Base-by-base conservation (phyloP, 2,329 filamentous ascomycete genomes). In the Verticillium nubilum region DNA sequence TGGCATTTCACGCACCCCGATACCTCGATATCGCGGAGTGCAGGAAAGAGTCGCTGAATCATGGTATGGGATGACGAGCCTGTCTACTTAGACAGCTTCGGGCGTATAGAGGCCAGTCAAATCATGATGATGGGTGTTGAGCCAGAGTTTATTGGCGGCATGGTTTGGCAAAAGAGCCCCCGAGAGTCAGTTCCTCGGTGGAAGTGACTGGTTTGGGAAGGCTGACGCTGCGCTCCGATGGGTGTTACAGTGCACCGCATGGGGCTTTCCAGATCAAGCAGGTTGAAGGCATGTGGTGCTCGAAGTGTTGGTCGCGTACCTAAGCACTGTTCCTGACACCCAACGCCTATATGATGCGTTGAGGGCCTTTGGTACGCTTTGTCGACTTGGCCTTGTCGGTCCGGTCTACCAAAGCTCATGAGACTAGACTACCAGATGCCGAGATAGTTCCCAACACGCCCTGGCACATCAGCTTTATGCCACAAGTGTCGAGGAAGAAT, bases 31-130 rank as follows among this genome's bases (percentile, higher is more conserved):
- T n/a, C n/a, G n/a, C n/a, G n/a, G n/a, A n/a, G n/a, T 9, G n/a
- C n/a, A 3, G 5, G n/a, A 19, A 17, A 10, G 15, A 17, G n/a
- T 23, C n/a, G 35, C 35, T 9, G n/a, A 23, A 9, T 10, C 7
- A 7, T 17, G 9, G 5, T 19, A 17, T 42, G 19, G 12, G 42
- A 50, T 19, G n/a, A 19, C 6, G 10, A 50, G 19, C 42, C n/a
- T 50, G 19, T 31, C 35, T 19, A 55, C 26, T 54, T 26, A 61
- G 47, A 61, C 52, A 56, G 54, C 13, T 17, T 12, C 19, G 33
- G 33, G 33, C 56, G 56, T 58, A 58, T 33, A 58, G 42, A 52
- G 25, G 47, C 56, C 56, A 58, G 56, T 58, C 42, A 52, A 25
- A 35, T n/a, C 17, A 10, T 23, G 42, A 50, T 12, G 19, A 13